Percentiles rank a stretch among this genome's conserved stretches.
phyloP scores from a whole-genome alignment of 2,329 filamentous ascomycete species.

The Epichloe sibirici region DNA sequence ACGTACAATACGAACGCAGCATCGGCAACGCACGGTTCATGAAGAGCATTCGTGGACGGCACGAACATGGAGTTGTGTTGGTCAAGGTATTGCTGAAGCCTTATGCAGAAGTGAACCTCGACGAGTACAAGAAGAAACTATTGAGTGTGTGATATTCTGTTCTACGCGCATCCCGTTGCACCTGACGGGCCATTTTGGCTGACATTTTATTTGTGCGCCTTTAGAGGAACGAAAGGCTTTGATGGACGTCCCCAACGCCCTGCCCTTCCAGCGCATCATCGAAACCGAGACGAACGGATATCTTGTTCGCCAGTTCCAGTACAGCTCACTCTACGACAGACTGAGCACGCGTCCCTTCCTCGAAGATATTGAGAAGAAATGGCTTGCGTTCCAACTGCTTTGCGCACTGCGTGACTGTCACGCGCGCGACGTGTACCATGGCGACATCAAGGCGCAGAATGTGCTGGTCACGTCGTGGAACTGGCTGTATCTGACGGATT shows the following conservation, averaged over 20 bases:
- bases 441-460: constrained; percentile 98
- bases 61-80: constrained; percentile 81
- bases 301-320: constrained; percentile 86
- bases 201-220: not conserved
- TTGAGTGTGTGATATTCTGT: constrained; percentile 40
- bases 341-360: constrained; percentile 92
- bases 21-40: constrained; percentile 89
- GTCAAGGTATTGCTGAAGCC: constrained; percentile 95
- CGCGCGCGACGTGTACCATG: constrained; percentile 78
- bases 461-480: constrained; percentile 97
- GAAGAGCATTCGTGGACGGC: constrained; percentile 86
- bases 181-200: too few relatives aligned
- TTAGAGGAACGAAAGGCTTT: constrained; percentile 69
- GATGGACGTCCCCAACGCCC: constrained; percentile 75
- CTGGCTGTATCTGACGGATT: constrained; percentile 97
- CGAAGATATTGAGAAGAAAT: constrained; percentile 97
- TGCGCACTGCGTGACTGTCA: constrained; percentile 91
- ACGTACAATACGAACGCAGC: constrained; percentile 83
- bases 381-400: constrained; percentile 90
- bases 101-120: constrained; percentile 68
- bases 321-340: constrained; percentile 93
- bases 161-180: not conserved
- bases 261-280: constrained; percentile 80
- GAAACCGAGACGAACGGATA: constrained; percentile 89
- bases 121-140: constrained; percentile 65